A percentile compares a stretch with the other conserved stretches of the same genome.
These are phyloP conservation scores for Clitoria ternatea DNA, from an alignment of 306 rosid species.

Conservation along the genomic window DNA sequence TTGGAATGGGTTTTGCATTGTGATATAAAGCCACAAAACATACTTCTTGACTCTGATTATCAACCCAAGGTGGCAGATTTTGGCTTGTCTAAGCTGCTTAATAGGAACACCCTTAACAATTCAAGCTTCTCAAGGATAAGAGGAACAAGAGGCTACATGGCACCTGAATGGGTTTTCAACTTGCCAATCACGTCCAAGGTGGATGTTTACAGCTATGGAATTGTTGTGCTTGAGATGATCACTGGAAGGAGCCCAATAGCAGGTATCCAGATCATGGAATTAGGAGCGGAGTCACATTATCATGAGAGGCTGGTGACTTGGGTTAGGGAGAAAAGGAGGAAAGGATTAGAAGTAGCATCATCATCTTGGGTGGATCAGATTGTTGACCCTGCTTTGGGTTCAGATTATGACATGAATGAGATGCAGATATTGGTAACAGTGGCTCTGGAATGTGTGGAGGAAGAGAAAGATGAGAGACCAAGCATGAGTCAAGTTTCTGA, in stretches of 20 bases:
- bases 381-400: slow-evolving; percentile 1
- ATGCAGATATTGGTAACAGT: slow-evolving; percentile 7
- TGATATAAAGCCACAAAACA: slow-evolving; percentile 30
- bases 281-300: background rate
- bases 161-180: slow-evolving; percentile 27
- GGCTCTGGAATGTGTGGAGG: slow-evolving; percentile 27
- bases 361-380: slow-evolving; percentile 26
- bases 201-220: slow-evolving; percentile 30
- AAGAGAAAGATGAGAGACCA: slow-evolving; percentile 13
- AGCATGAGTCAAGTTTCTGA: slow-evolving; percentile 20
- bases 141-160: slow-evolving; percentile 60
- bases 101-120: slow-evolving; percentile 19
- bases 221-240: slow-evolving; percentile 22
- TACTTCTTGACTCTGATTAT: slow-evolving; percentile 19
- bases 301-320: slow-evolving; percentile 13
- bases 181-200: slow-evolving; percentile 21
- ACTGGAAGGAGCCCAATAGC: slow-evolving; percentile 17
- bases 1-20: slow-evolving; percentile 62
- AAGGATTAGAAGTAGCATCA: background rate
- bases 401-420: background rate
- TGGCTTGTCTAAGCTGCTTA: slow-evolving; percentile 21
- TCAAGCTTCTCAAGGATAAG: slow-evolving; percentile 44
- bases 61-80: slow-evolving; percentile 18
- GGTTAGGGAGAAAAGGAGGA: slow-evolving; percentile 24
- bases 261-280: background rate